Conservation (phyloP, 2,329 filamentous ascomycete species). For the Sporothrix phasma region DNA sequence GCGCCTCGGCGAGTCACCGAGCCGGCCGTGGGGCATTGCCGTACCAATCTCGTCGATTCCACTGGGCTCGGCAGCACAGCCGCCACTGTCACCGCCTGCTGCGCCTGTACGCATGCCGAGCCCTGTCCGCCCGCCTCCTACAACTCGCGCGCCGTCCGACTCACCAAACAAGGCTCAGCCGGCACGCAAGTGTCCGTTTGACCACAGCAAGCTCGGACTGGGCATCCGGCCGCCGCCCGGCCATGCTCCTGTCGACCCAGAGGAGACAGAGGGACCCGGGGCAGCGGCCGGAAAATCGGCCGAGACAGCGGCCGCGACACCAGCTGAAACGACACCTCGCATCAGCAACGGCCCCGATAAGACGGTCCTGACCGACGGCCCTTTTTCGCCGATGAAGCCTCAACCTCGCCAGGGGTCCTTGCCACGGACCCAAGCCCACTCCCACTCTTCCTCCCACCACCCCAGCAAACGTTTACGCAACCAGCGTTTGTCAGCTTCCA, state of each 20-base stretch:
- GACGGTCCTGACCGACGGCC: neutral
- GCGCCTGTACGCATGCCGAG: constrained; percentile 44
- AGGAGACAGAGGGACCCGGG: neutral
- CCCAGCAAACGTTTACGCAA: constrained; percentile 26
- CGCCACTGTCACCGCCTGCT: constrained; percentile 46
- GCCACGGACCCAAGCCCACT: neutral
- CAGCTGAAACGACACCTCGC: neutral
- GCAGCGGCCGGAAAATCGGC: neutral
- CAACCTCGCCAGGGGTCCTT: neutral
- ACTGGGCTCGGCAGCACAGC: constrained; percentile 27
- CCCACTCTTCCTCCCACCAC: too few species aligned
- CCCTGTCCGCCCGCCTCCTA: constrained; percentile 20
- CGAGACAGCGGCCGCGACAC: neutral
- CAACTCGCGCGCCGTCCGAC: constrained; percentile 2
- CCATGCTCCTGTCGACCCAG: neutral
- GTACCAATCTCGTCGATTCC: constrained; percentile 46
- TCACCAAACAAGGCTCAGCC: constrained; percentile 17
- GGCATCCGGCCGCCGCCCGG: constrained; percentile 8
- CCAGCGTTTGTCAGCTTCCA: constrained; percentile 42
- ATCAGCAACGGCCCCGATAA: neutral
- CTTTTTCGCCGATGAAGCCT: neutral
- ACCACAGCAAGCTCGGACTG: constrained; percentile 25
- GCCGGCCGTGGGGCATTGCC: constrained; percentile 83
- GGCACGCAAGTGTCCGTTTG: constrained; percentile 47
- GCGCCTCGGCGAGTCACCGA: constrained; percentile 87